These are phyloP conservation scores for Monosporascus ibericus DNA, from an alignment of 2,329 filamentous ascomycete species.

Conservation along the genomic window DNA sequence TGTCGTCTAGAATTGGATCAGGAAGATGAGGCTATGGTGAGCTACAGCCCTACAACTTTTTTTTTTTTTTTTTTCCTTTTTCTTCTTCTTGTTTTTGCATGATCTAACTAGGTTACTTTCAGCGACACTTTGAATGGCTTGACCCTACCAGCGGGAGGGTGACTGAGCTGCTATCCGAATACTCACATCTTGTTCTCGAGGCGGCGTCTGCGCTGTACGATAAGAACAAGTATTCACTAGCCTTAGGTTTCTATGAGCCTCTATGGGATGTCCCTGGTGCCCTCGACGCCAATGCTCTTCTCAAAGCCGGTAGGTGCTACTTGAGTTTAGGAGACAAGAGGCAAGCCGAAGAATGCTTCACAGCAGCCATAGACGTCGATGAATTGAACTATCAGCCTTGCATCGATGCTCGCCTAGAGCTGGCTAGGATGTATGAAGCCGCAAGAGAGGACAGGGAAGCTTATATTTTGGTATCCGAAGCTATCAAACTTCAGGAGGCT, in stretches of 20 bases:
- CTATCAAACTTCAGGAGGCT: constrained; percentile 56
- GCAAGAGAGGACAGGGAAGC: constrained; percentile 69
- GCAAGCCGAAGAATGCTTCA: constrained; percentile 72
- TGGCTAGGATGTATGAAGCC: constrained; percentile 80
- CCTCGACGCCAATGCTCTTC: constrained; percentile 45
- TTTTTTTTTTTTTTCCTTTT: constrained; percentile 5
- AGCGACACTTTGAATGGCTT: constrained; percentile 65
- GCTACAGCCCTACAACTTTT: constrained; percentile 16
- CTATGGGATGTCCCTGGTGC: constrained; percentile 43
- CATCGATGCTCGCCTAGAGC: constrained; percentile 69
- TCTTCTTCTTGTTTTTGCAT: no score
- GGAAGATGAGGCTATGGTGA: constrained; percentile 67
- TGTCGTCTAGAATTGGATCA: constrained; percentile 70
- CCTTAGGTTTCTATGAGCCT: constrained; percentile 51
- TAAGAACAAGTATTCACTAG: constrained; percentile 28
- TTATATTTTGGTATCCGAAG: constrained; percentile 69
- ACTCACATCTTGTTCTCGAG: constrained; percentile 75
- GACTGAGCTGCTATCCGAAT: constrained; percentile 52
- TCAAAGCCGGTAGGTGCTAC: constrained; percentile 63
- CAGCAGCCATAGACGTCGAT: constrained; percentile 67
- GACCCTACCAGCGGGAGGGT: constrained; percentile 52
- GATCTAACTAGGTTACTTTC: constrained; percentile 11
- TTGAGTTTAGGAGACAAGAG: constrained; percentile 55
- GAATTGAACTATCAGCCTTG: constrained; percentile 44
- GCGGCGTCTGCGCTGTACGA: constrained; percentile 43